Evolutionary conservation across 2,329 filamentous ascomycete genomes (phyloP).

Genomic region (Fusarium sp.): DNA sequence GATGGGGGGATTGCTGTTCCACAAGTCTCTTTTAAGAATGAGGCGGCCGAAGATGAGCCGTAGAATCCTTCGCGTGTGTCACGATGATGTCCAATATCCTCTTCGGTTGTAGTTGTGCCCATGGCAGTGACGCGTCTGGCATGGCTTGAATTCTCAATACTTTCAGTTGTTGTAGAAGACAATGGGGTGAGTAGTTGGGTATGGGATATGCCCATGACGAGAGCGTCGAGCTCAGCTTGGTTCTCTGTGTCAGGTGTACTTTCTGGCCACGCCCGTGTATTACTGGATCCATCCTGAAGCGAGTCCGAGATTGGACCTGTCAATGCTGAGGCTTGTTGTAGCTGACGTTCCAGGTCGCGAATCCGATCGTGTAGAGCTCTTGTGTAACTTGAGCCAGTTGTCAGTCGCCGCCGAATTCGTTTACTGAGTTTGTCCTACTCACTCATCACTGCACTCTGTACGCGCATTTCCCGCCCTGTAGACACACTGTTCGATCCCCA

Average conservation of each 20-base stretch:
- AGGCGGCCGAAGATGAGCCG: not conserved
- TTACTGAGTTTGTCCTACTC: not conserved
- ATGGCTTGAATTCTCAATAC: not conserved
- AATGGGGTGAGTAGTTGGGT: not conserved
- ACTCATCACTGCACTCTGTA: not conserved
- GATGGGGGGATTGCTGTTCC: not conserved
- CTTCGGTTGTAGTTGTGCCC: not conserved
- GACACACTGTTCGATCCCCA: not conserved
- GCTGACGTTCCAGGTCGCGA: not conserved
- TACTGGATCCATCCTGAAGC: not conserved
- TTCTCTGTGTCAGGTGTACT: not conserved
- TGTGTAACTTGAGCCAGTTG: not conserved
- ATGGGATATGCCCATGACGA: not conserved
- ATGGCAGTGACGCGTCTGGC: not conserved
- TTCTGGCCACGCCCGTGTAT: not conserved
- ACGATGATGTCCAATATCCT: not conserved
- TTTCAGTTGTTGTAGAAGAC: not conserved
- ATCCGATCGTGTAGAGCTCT: not conserved
- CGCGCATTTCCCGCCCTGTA: not conserved
- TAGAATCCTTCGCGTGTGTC: not conserved
- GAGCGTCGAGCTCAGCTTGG: not conserved
- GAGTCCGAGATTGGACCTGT: not conserved
- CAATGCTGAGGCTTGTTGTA: not conserved
- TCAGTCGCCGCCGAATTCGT: not conserved
- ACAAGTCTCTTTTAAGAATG: not conserved